Percentiles rank a stretch among this genome's conserved stretches.
Evolutionary conservation across 192 early-diverging fungal genomes (phyloP).

Genomic region (Podila horticola): DNA sequence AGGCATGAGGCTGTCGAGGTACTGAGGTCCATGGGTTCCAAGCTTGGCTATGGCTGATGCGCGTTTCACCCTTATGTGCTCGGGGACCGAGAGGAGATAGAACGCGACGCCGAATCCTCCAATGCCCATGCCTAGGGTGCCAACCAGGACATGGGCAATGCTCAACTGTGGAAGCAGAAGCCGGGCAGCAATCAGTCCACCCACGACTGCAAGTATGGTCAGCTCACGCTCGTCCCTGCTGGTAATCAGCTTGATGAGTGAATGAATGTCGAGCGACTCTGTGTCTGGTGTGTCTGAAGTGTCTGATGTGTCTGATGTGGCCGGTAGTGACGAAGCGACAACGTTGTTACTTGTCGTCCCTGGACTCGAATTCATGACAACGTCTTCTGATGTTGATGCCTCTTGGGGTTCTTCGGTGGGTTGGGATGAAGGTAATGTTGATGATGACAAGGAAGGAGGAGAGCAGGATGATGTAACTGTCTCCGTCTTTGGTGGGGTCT

Average conservation of each 20-base stretch:
- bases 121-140: constrained; percentile 25
- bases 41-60: constrained; percentile 27
- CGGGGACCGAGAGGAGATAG: constrained; percentile 38
- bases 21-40: constrained; percentile 15
- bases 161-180: constrained; percentile 9
- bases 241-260: not conserved
- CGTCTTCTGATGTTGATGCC: not conserved
- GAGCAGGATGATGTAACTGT: not conserved
- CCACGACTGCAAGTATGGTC: not conserved
- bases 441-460: not conserved
- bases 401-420: not conserved
- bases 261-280: not conserved
- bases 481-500: not conserved
- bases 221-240: constrained; percentile 2
- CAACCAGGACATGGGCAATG: constrained; percentile 19
- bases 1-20: constrained; percentile 21
- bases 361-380: not conserved
- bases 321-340: not conserved
- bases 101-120: constrained; percentile 36
- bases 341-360: not conserved
- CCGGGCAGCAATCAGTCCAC: constrained; percentile 1
- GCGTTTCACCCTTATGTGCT: constrained; percentile 25
- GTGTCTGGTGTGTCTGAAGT: not conserved
- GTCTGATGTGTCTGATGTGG: not conserved
- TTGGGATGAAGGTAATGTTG: not conserved